Base-by-base conservation (phyloP, 78 protist species). In the Dictyostelium purpureum region DNA sequence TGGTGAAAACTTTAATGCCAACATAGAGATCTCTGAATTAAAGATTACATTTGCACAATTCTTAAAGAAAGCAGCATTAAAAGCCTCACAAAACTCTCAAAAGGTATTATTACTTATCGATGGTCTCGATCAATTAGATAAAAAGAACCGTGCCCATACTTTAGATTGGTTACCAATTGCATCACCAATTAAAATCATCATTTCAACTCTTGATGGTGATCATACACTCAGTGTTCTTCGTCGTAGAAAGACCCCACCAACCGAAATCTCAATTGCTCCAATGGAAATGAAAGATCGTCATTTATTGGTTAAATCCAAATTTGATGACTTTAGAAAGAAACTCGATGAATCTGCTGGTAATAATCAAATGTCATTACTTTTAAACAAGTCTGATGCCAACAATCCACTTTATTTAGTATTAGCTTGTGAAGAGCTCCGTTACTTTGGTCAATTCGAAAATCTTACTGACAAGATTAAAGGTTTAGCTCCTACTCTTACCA, bases 121-220 rank as follows among this genome's bases (percentile, higher is more conserved):
- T 70, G 97, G 96, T 16, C 31, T 94, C 2, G 96, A 96, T 70
- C 78, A 73, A 38, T 54, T 96, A 9, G 89, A 66, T 28, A 45
- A n/a, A 31, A 31, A 37, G 54, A 69, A 92, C 59, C 40, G 59
- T 26, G 96, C 96, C 3, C 93, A 54, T 61, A 18, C 89, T 4
- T 40, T 94, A 14, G 94, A 81, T 31, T 94, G 96, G 96, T 21
- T 94, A 43, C 96, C 93, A 61, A 38, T 28, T 28, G 21, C 40
- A 40, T 67, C 42, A 31, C 88, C 69, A 70, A 79, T 73, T n/a
- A 61, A 73, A 67, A 4, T 70, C 0, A 33, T 93, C 4, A n/a
- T 91, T 54, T 54, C 79, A 37, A 71, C 83, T 3, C 31, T 52
- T 24, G 87, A 73, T 18, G 92, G 92, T 73, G 93, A 63, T 61